A percentile compares a stretch with the other conserved stretches of the same genome.
Conservation (phyloP, 2,329 filamentous ascomycete species). For the Botrytis elliptica region DNA sequence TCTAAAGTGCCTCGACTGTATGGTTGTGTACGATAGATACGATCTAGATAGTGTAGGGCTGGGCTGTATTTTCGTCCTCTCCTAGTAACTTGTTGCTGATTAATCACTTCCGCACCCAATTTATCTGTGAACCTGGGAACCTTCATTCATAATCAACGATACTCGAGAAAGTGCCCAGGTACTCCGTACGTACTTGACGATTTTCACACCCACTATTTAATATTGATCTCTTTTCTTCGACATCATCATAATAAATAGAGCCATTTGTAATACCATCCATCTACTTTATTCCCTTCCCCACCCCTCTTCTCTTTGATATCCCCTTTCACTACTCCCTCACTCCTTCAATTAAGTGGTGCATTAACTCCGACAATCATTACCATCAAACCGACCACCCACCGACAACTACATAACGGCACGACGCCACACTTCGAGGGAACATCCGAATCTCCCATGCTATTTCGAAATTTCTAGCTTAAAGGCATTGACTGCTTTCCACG, state of each 20-base stretch:
- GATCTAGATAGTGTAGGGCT: neutral
- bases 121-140: neutral
- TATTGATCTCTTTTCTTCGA: neutral
- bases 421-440: conserved; percentile 5
- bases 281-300: neutral
- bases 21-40: neutral
- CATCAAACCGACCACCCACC: neutral
- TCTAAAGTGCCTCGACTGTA: too few species aligned
- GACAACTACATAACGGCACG: neutral
- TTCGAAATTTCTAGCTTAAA: neutral
- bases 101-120: neutral
- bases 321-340: neutral
- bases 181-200: neutral
- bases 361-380: conserved; percentile 10
- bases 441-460: conserved; percentile 7
- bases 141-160: neutral
- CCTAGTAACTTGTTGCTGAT: neutral
- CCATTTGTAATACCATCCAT: conserved; percentile 4
- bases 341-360: neutral
- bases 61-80: neutral
- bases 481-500: conserved; percentile 7
- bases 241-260: neutral
- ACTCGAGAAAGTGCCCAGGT: neutral
- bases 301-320: neutral
- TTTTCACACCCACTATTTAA: neutral